phyloP scores from a whole-genome alignment of 345 rosid species.

The Acer campestre region DNA sequence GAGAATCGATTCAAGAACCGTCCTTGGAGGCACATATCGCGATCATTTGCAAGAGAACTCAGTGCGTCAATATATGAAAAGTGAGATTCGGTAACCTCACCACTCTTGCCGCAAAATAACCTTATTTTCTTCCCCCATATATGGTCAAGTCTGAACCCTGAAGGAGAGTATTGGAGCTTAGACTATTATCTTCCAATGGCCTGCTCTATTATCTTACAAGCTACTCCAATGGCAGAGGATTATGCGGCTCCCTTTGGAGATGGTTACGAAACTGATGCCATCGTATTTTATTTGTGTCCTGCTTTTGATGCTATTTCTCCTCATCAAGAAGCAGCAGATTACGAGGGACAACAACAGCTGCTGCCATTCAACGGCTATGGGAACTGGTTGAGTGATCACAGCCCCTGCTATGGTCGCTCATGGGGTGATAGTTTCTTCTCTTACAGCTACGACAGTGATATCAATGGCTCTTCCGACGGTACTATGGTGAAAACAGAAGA shows the following conservation, averaged over 20 bases:
- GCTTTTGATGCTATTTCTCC: neutral
- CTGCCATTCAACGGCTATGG: slow-evolving; percentile 5
- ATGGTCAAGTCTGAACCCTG: neutral
- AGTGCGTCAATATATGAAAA: no score
- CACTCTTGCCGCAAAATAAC: neutral
- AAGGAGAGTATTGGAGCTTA: neutral
- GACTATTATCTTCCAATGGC: neutral
- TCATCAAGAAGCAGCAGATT: slow-evolving; percentile 20
- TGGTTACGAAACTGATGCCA: neutral
- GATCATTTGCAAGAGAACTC: no score
- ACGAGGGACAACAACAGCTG: slow-evolving; percentile 10
- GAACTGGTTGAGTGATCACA: slow-evolving; percentile 19
- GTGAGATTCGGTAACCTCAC: no score
- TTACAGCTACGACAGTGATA: neutral
- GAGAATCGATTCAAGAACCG: no score
- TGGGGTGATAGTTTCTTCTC: slow-evolving; percentile 24
- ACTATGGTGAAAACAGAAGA: slow-evolving; percentile 11
- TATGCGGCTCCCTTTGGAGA: slow-evolving; percentile 11
- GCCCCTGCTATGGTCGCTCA: slow-evolving; percentile 1
- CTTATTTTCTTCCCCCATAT: neutral
- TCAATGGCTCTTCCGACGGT: neutral
- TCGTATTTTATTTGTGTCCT: slow-evolving; percentile 7
- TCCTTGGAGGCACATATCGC: no score
- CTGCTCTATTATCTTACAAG: neutral
- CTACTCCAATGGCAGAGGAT: neutral